Percentiles rank a stretch among this genome's conserved stretches.
These are phyloP conservation scores for Stylonectria norvegica DNA, from an alignment of 2,329 filamentous ascomycete species.

Conservation along the genomic window DNA sequence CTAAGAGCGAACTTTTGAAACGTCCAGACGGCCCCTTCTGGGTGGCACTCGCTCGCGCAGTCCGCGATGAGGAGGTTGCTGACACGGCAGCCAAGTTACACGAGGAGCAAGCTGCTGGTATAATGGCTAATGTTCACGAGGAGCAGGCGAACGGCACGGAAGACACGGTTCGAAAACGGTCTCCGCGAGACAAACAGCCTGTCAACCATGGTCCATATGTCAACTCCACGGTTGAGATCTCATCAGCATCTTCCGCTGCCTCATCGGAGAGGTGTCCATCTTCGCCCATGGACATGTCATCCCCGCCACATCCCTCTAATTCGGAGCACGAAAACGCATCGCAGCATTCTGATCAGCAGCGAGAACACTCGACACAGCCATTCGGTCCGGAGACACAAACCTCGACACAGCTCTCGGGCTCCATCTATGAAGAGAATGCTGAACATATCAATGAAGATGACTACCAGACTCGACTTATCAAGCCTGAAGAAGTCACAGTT, in stretches of 20 bases:
- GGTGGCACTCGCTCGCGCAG: neutral
- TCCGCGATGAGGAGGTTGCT: no score
- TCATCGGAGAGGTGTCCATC: no score
- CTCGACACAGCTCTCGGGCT: no score
- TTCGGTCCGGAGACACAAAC: no score
- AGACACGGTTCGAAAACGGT: neutral
- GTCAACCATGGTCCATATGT: neutral
- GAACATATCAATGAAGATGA: slow-evolving; percentile 3
- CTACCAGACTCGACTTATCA: slow-evolving; percentile 1
- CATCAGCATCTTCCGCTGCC: no score
- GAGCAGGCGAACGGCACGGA: no score
- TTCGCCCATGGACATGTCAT: neutral
- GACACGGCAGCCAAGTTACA: no score
- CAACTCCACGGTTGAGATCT: no score
- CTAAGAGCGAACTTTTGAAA: neutral
- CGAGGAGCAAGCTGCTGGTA: no score
- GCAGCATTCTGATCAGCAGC: no score
- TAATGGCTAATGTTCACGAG: no score
- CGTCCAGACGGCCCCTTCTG: neutral
- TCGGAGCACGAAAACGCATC: neutral
- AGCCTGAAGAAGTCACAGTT: slow-evolving; percentile 5
- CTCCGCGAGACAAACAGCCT: neutral
- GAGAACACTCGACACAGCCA: no score
- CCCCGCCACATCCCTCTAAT: neutral
- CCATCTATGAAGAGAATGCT: neutral